phyloP scores from a whole-genome alignment of 2,329 filamentous ascomycete genomes.

The Diaporthe sp. region DNA sequence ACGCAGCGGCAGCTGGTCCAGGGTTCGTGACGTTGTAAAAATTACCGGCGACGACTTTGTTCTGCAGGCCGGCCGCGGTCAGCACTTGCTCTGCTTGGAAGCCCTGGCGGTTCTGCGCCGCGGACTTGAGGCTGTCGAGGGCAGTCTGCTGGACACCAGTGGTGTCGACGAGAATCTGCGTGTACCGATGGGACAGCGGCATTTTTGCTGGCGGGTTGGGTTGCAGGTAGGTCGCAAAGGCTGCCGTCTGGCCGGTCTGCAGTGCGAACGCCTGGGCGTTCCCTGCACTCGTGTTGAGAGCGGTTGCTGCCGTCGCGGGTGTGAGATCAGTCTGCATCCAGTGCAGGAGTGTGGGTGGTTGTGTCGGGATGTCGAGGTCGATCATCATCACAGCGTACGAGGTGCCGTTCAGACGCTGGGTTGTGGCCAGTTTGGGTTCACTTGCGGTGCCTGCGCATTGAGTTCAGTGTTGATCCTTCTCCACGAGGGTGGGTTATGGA shows the following conservation, averaged over 20 bases:
- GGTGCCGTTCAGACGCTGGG: conserved; percentile 54
- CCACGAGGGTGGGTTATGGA: not conserved
- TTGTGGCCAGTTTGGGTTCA: conserved; percentile 54
- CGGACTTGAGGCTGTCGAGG: conserved; percentile 47
- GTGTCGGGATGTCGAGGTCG: conserved; percentile 63
- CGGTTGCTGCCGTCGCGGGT: conserved; percentile 45
- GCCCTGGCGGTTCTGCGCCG: conserved; percentile 49
- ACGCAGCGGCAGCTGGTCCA: conserved; percentile 45
- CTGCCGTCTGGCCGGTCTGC: conserved; percentile 46
- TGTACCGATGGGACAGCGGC: conserved; percentile 57
- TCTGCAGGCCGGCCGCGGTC: conserved; percentile 49
- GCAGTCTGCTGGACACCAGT: conserved; percentile 46
- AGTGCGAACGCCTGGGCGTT: conserved; percentile 50
- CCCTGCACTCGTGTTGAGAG: conserved; percentile 49
- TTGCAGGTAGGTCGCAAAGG: conserved; percentile 52
- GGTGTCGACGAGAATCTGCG: conserved; percentile 57
- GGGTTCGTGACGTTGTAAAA: conserved; percentile 57
- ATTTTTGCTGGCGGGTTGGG: conserved; percentile 55
- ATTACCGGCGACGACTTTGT: conserved; percentile 54
- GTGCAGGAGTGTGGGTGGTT: conserved; percentile 57
- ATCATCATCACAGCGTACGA: conserved; percentile 60
- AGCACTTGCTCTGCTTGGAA: conserved; percentile 52
- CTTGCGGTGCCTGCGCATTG: conserved; percentile 50
- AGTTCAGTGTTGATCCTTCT: conserved; percentile 7
- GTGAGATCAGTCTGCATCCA: conserved; percentile 59